Conservation (phyloP, 176 grass and related monocot genomes). For the Oryza glaberrima region DNA sequence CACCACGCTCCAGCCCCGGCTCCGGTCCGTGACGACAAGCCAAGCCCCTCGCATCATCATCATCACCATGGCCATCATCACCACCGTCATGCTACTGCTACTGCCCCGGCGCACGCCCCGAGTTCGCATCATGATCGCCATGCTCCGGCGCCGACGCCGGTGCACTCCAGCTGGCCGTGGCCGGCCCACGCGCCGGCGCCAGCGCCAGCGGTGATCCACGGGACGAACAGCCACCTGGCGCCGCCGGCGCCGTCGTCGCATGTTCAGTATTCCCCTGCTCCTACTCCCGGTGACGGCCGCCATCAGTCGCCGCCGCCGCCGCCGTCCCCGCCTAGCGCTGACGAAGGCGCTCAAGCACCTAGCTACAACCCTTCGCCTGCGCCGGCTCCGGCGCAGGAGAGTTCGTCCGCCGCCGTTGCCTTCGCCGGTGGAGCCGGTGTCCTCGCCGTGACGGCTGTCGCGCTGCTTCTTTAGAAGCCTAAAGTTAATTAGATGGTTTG, state of each 20-base stretch:
- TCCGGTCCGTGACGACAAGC: no score
- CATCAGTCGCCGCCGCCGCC: neutral
- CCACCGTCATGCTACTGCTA: no score
- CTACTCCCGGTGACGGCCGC: neutral
- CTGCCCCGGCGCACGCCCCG: neutral
- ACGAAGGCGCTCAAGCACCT: conserved; percentile 1
- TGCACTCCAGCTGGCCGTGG: neutral
- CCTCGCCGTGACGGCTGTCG: conserved; percentile 19
- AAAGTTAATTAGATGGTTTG: neutral
- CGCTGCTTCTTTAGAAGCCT: conserved; percentile 35
- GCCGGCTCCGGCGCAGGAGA: conserved; percentile 35
- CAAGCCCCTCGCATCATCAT: neutral
- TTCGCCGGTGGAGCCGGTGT: conserved; percentile 7
- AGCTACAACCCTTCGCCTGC: conserved; percentile 25
- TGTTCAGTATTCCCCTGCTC: neutral
- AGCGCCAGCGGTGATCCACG: neutral
- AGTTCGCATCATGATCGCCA: neutral
- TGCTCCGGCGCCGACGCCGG: neutral
- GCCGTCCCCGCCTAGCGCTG: neutral
- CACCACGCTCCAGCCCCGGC: neutral
- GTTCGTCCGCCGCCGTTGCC: conserved; percentile 6
- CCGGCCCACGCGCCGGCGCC: neutral
- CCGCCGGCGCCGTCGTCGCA: neutral
- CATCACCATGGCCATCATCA: neutral
- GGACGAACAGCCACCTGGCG: neutral